Evolutionary conservation across 495 filamentous ascomycete genomes (phyloP).

Genomic region (Corynascus novoguineensis): DNA sequence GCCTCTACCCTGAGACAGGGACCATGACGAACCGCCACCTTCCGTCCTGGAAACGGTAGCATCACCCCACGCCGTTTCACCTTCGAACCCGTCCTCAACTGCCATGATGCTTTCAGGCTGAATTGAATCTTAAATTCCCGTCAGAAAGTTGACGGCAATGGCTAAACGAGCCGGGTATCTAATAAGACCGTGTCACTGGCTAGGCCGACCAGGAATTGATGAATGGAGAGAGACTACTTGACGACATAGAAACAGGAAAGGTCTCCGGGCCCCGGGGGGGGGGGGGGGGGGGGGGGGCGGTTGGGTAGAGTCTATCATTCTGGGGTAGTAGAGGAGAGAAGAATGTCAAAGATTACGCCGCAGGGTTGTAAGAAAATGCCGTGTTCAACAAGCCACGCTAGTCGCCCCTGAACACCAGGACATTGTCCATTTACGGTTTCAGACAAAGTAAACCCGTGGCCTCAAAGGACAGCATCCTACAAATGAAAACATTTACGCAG

Average conservation of each 20-base stretch:
- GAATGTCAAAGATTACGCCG: too few relatives aligned
- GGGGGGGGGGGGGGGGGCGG: too few relatives aligned
- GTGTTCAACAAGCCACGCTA: too few relatives aligned
- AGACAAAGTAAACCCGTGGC: neutral
- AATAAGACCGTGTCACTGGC: neutral
- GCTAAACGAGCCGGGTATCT: neutral
- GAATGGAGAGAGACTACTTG: too few relatives aligned
- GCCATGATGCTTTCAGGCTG: conserved; percentile 18
- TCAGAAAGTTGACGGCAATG: neutral
- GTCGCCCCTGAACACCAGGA: neutral
- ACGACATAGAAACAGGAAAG: too few relatives aligned
- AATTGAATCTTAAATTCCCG: conserved; percentile 14
- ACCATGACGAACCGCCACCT: conserved; percentile 4
- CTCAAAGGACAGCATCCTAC: conserved; percentile 10
- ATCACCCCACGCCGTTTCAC: neutral
- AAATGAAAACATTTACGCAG: conserved; percentile 11
- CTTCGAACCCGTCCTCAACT: neutral
- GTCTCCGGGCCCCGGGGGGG: too few relatives aligned
- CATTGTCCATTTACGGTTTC: neutral
- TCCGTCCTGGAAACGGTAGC: conserved; percentile 8
- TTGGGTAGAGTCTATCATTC: too few relatives aligned
- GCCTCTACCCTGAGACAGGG: too few relatives aligned
- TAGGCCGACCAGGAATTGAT: neutral
- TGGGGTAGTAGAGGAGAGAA: neutral
- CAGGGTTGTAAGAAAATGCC: too few relatives aligned